phyloP scores from a whole-genome alignment of 176 grass and related monocot genomes.

The Ampelocalamus luodianensis region DNA sequence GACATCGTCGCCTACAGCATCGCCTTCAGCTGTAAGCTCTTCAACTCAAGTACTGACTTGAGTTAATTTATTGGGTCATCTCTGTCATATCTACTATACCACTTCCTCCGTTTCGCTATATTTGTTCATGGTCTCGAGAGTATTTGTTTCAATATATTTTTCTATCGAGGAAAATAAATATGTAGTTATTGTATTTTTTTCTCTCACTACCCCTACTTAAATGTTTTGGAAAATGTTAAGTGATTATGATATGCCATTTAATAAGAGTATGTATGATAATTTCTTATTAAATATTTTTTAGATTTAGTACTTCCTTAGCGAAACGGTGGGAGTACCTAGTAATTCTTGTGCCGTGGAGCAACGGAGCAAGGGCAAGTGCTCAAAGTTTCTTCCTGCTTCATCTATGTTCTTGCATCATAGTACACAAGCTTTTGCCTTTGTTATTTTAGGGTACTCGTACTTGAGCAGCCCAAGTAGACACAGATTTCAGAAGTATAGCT shows the following conservation, averaged over 20 bases:
- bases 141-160: too few relatives aligned
- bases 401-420: neutral
- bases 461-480: neutral
- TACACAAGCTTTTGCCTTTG: neutral
- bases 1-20: conserved; percentile 67
- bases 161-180: too few relatives aligned
- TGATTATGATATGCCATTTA: too few relatives aligned
- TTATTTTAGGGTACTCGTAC: neutral
- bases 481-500: neutral
- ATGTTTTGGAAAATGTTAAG: too few relatives aligned
- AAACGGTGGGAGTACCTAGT: neutral
- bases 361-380: neutral
- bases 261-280: too few relatives aligned
- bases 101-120: too few relatives aligned
- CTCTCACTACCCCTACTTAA: too few relatives aligned
- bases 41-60: neutral
- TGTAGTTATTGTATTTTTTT: too few relatives aligned
- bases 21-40: conserved; percentile 46
- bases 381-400: neutral
- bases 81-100: neutral
- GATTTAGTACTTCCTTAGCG: too few relatives aligned
- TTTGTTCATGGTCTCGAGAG: too few relatives aligned
- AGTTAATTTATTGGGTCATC: neutral
- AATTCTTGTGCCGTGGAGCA: neutral
- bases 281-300: too few relatives aligned